phyloP scores from a whole-genome alignment of 2,329 filamentous ascomycete species.

The Xylaria sp. region DNA sequence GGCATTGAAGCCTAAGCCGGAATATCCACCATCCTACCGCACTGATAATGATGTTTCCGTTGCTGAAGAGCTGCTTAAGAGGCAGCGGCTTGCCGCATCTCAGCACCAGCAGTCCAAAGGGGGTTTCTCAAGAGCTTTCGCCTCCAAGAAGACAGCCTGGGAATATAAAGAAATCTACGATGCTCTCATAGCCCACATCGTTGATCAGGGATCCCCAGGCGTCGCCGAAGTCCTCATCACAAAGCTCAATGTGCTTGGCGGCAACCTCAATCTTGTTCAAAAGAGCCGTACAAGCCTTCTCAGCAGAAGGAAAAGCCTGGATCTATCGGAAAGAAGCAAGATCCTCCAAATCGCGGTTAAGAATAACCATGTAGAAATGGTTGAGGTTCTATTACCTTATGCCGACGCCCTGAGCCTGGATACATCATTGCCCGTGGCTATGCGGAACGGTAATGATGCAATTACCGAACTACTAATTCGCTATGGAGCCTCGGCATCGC shows the following conservation, averaged over 20 bases:
- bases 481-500: slow-evolving; percentile 62
- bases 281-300: slow-evolving; percentile 62
- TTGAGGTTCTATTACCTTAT: slow-evolving; percentile 64
- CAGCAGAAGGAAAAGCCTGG: slow-evolving; percentile 61
- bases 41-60: slow-evolving; percentile 61
- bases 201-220: slow-evolving; percentile 61
- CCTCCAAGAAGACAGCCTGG: slow-evolving; percentile 62
- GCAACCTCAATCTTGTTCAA: slow-evolving; percentile 61
- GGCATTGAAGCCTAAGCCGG: slow-evolving; percentile 56
- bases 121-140: slow-evolving; percentile 58
- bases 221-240: slow-evolving; percentile 67
- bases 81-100: slow-evolving; percentile 52
- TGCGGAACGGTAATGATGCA: slow-evolving; percentile 56
- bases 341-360: slow-evolving; percentile 64
- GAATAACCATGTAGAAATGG: slow-evolving; percentile 63
- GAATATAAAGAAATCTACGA: slow-evolving; percentile 65
- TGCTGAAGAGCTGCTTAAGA: slow-evolving; percentile 66
- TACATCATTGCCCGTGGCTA: slow-evolving; percentile 60
- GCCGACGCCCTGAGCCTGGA: slow-evolving; percentile 64
- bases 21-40: slow-evolving; percentile 57
- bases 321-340: slow-evolving; percentile 62
- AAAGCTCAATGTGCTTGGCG: slow-evolving; percentile 61
- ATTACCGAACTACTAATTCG: slow-evolving; percentile 61
- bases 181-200: slow-evolving; percentile 61
- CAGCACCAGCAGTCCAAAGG: slow-evolving; percentile 54